Percentiles rank a stretch among this genome's conserved stretches.
phyloP scores from a whole-genome alignment of 2,329 filamentous ascomycete genomes.

The Nannizzia gypsea region DNA sequence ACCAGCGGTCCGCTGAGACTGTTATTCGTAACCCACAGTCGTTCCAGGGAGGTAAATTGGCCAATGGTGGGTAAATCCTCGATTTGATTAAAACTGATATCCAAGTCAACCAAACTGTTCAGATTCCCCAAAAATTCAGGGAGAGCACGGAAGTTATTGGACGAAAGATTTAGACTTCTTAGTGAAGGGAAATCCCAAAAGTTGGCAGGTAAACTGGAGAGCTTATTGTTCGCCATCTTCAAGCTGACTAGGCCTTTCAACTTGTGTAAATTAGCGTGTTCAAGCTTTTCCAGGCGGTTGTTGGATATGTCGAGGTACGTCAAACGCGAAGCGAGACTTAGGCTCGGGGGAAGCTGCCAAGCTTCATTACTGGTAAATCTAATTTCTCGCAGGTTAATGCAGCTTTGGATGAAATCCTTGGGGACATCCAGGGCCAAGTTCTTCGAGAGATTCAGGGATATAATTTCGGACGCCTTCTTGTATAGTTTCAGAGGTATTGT shows the following conservation, averaged over 20 bases:
- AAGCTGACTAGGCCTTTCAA: conserved; percentile 71
- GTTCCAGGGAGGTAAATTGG: conserved; percentile 65
- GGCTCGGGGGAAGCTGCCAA: conserved; percentile 68
- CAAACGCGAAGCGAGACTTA: conserved; percentile 66
- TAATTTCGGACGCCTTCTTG: conserved; percentile 81
- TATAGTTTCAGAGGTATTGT: conserved; percentile 93
- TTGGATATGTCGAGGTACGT: conserved; percentile 92
- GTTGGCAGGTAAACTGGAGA: conserved; percentile 65
- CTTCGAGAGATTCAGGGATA: conserved; percentile 82
- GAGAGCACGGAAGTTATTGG: conserved; percentile 78
- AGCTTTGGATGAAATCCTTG: conserved; percentile 91
- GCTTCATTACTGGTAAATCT: conserved; percentile 94
- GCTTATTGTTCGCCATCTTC: conserved; percentile 84
- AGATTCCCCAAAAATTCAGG: conserved; percentile 76
- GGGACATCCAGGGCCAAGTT: conserved; percentile 89
- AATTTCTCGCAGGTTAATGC: conserved; percentile 82
- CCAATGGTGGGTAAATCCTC: conserved; percentile 67
- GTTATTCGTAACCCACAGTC: conserved; percentile 93
- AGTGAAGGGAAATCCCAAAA: conserved; percentile 71
- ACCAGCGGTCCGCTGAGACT: conserved; percentile 66
- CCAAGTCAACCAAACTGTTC: conserved; percentile 74
- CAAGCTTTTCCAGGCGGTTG: conserved; percentile 77
- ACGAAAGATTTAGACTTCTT: conserved; percentile 80
- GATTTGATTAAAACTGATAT: conserved; percentile 94
- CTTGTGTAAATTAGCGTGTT: conserved; percentile 68